A percentile compares a stretch with the other conserved stretches of the same genome.
Evolutionary conservation across 2,329 filamentous ascomycete species (phyloP).

Genomic region (Trematosphaeria pertusa): DNA sequence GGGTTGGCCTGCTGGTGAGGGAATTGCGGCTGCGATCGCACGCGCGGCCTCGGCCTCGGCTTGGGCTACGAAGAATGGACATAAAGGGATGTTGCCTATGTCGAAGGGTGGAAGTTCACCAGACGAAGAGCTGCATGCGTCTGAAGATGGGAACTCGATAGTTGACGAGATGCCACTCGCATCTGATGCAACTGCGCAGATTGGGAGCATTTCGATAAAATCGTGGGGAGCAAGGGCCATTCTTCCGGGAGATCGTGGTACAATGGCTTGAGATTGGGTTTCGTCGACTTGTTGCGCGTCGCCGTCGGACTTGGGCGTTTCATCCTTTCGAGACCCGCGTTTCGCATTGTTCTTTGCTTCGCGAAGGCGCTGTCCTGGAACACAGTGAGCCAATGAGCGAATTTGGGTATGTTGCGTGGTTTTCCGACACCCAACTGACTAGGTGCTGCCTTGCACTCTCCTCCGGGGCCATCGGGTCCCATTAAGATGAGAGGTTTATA

Average conservation of each 20-base stretch:
- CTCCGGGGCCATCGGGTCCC: constrained; percentile 15
- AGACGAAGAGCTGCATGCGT: too few relatives aligned
- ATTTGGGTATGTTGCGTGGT: background rate
- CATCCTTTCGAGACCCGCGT: constrained; percentile 9
- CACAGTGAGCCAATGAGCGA: constrained; percentile 7
- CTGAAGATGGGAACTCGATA: too few relatives aligned
- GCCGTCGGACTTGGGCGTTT: constrained; percentile 10
- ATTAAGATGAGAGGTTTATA: constrained; percentile 7
- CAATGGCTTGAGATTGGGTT: background rate
- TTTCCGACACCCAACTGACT: constrained; percentile 4
- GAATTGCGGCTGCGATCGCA: background rate
- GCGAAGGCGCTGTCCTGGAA: constrained; percentile 18
- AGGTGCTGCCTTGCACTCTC: background rate
- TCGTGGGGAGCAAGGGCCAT: background rate
- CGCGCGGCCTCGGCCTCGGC: too few relatives aligned
- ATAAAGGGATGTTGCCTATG: constrained; percentile 1
- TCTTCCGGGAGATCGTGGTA: background rate
- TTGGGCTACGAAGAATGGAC: background rate
- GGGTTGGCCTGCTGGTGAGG: constrained; percentile 14
- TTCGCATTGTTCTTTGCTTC: constrained; percentile 21
- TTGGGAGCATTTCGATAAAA: constrained; percentile 4
- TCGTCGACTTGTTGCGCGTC: constrained; percentile 4
- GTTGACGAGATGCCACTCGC: too few relatives aligned
- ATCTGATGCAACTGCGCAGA: too few relatives aligned
- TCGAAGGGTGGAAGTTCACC: constrained; percentile 3